These are phyloP conservation scores for Pouteria glomerata DNA, from an alignment of 148 eudicot species.

Conservation along the genomic window DNA sequence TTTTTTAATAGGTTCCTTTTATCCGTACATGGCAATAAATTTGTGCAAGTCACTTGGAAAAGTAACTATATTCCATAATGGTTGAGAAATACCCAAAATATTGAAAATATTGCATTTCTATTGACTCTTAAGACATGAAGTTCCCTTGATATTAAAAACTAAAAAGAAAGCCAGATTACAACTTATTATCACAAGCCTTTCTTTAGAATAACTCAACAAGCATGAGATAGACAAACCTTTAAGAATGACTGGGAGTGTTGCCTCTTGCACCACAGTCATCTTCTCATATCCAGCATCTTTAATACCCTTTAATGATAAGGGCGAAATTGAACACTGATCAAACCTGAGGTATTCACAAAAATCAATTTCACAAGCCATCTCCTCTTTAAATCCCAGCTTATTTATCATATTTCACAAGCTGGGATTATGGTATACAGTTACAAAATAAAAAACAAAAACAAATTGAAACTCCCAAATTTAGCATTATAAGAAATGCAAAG, in stretches of 20 bases:
- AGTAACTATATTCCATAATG: neutral
- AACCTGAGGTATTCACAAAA: slow-evolving; percentile 46
- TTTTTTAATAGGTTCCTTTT: too few species aligned
- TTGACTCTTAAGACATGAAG: neutral
- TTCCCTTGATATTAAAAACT: neutral
- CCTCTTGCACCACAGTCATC: slow-evolving; percentile 96
- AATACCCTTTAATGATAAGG: slow-evolving; percentile 68
- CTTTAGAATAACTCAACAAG: neutral
- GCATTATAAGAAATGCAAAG: too few species aligned
- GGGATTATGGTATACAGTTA: too few species aligned
- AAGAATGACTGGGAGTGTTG: slow-evolving; percentile 88
- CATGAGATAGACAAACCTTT: slow-evolving; percentile 42
- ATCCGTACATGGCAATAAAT: neutral
- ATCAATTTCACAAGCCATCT: neutral
- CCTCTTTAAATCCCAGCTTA: neutral
- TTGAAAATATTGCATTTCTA: neutral
- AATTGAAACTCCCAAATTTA: neutral
- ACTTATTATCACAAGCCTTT: neutral
- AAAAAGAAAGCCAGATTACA: neutral
- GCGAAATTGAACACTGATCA: slow-evolving; percentile 83
- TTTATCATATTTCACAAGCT: neutral
- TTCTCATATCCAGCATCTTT: slow-evolving; percentile 90
- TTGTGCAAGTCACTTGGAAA: neutral
- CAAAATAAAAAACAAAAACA: neutral
- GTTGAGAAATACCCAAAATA: neutral